Percentiles rank a stretch among this genome's conserved stretches.
These are phyloP conservation scores for Lecanicillium sp. DNA, from an alignment of 2,329 filamentous ascomycete species.

Conservation along the genomic window DNA sequence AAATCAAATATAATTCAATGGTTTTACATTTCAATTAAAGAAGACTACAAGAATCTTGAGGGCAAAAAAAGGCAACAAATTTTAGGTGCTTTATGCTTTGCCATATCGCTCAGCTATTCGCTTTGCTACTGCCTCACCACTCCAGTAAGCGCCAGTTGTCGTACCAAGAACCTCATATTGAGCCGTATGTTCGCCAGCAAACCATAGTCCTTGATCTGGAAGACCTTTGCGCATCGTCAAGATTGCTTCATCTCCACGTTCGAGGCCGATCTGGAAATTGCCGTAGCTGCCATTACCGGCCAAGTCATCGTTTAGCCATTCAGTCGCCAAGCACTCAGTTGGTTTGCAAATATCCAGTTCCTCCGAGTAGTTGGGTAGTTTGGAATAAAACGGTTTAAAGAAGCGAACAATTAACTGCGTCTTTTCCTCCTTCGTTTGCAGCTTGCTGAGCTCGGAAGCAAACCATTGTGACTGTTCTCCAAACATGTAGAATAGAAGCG, in stretches of 20 bases:
- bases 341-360: constrained; percentile 51
- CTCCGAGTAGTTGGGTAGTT: constrained; percentile 58
- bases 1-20: too few species aligned
- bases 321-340: constrained; percentile 55
- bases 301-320: constrained; percentile 70
- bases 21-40: too few species aligned
- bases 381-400: constrained; percentile 71
- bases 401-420: constrained; percentile 51
- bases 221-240: constrained; percentile 53
- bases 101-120: constrained; percentile 52
- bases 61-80: too few species aligned
- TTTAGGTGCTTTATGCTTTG: not conserved
- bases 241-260: constrained; percentile 64
- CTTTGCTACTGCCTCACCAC: constrained; percentile 68
- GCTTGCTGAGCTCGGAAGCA: constrained; percentile 33
- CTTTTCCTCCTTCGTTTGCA: constrained; percentile 37
- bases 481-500: constrained; percentile 75
- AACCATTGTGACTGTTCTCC: constrained; percentile 52
- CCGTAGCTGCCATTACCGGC: constrained; percentile 77
- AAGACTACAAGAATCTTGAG: too few species aligned
- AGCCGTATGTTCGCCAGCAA: constrained; percentile 84
- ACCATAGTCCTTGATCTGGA: constrained; percentile 65
- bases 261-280: constrained; percentile 74
- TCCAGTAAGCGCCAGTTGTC: constrained; percentile 86
- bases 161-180: constrained; percentile 86